Base-by-base conservation (phyloP, 768 basidiomycete species). In the Tylopilus cervinicoccineus region DNA sequence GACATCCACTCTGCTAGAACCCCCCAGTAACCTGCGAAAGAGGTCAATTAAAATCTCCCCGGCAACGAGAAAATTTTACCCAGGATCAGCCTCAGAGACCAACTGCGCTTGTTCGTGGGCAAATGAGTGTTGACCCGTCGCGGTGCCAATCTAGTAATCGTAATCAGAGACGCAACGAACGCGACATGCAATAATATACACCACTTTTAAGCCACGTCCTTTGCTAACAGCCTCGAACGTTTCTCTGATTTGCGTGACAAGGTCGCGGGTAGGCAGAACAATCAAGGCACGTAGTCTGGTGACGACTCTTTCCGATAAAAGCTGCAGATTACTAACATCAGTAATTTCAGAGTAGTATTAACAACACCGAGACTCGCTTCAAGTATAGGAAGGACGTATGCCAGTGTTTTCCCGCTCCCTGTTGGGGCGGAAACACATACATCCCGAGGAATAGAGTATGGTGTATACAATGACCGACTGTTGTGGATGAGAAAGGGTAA, bases 401-500 rank as follows among this genome's bases (percentile, higher is more conserved):
- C 89, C 24, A 99, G 76, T 0, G 95, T 99, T 68, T 99, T 99
- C 0, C 96, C 96, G 57, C 93, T 96, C 20, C 96, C 96, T 0
- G 96, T 99, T 0, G 96, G 96, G 1, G 96, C 96, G 8, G 93
- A 96, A 12, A 95, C 88, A 56, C 93, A 94, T 12, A 93, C 77
- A 67, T 99, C 96, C 23, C 76, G 76, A 23, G 83, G 83, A 29
- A 80, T 76, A 48, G 77, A 63, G 56, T 79, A 84, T 0, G 89
- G 84, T 36, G 76, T 70, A 59, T 91, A 90, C 10, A 93, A 66
- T 1, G 72, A 65, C 42, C 71, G 51, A 16, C 73, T 61, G 40
- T 70, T 43, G 14, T 76, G 74, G 13, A 94, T 76, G 0, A 98
- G 73, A 60, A 92, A 82, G 1, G 95, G 94, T 0, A 98, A 69